phyloP scores from a whole-genome alignment of 2,329 filamentous ascomycete genomes.

The Pseudogymnoascus sp. region DNA sequence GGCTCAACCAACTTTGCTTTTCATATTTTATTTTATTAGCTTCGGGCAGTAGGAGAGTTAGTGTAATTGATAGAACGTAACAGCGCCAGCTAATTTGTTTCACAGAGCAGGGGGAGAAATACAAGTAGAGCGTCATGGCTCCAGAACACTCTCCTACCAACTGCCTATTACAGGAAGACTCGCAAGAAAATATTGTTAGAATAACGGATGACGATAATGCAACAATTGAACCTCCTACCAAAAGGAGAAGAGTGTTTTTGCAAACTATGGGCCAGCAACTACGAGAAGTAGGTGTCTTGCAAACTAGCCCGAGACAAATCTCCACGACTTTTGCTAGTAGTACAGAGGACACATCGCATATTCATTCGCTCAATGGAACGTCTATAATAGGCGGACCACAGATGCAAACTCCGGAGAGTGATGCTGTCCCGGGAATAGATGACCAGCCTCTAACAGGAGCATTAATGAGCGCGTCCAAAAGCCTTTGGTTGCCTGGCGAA shows the following conservation, averaged over 20 bases:
- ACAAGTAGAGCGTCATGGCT: neutral
- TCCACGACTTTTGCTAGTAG: neutral
- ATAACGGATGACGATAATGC: neutral
- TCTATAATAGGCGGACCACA: neutral
- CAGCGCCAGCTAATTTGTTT: neutral
- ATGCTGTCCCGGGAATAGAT: neutral
- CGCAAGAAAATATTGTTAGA: neutral
- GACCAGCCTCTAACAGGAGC: neutral
- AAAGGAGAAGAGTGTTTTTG: constrained; percentile 10
- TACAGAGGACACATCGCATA: neutral
- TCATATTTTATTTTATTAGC: neutral
- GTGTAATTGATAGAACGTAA: neutral
- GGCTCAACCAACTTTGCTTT: neutral
- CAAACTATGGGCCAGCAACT: constrained; percentile 14
- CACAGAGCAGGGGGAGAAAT: neutral
- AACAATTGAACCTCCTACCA: constrained; percentile 5
- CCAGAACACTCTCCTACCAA: neutral
- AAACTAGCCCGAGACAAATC: constrained; percentile 1
- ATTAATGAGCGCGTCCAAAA: constrained; percentile 13
- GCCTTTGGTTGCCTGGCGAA: neutral
- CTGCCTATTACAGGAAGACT: neutral
- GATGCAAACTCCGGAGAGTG: constrained; percentile 12
- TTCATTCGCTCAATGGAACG: neutral
- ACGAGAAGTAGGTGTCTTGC: neutral
- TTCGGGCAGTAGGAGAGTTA: neutral